Evolutionary conservation across 2,329 filamentous ascomycete species (phyloP), one percentile per base, ranked within the genome.

Genomic region (Trichoderma sp.): DNA sequence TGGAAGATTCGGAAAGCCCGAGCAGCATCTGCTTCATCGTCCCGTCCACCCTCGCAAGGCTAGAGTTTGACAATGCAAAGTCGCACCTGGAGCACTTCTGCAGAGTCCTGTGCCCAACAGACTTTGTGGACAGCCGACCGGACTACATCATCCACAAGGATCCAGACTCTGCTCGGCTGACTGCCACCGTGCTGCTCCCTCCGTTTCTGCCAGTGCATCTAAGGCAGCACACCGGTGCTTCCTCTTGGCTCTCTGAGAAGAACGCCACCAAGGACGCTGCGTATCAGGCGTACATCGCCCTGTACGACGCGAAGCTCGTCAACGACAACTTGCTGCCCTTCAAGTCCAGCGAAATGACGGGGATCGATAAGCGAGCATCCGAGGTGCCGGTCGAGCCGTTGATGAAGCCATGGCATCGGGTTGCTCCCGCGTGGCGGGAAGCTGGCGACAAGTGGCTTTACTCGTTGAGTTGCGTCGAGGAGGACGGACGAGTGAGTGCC

Each of bases 61-160:
- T 97, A 15, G 90, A 90, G 12, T 81, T 92, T 1, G 85, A 91
- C 44, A 90, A 90, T 69, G 90, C 92, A 0, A 85, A 89, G 55
- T 76, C 82, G n/a, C 92, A 95, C 74, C 82, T 98, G 1, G 81
- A 90, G 54, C 92, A 96, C 75, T 96, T 97, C 70, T 97, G 93
- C 74, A 79, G 81, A 0, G 82, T 83, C 0, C 74, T 93, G 0
- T 82, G 85, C 0, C 78, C 78, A 0, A 79, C 79, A 0, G 83
- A 85, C 28, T 91, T 88, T 71, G 81, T 88, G 7, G 86, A 93
- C 69, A 78, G 79, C 19, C 79, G 83, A 1, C 92, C 93, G 0
- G 85, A 90, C 56, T 96, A 93, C 71, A 79, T 86, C 15, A 80
- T 87, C 41, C 73, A 79, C 3, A 72, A 80, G n/a, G 70, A 76